Percentiles rank a stretch among this genome's conserved stretches.
These are phyloP conservation scores for Aspergillus flavus DNA, from an alignment of 2,329 filamentous ascomycete species.

Conservation along the genomic window DNA sequence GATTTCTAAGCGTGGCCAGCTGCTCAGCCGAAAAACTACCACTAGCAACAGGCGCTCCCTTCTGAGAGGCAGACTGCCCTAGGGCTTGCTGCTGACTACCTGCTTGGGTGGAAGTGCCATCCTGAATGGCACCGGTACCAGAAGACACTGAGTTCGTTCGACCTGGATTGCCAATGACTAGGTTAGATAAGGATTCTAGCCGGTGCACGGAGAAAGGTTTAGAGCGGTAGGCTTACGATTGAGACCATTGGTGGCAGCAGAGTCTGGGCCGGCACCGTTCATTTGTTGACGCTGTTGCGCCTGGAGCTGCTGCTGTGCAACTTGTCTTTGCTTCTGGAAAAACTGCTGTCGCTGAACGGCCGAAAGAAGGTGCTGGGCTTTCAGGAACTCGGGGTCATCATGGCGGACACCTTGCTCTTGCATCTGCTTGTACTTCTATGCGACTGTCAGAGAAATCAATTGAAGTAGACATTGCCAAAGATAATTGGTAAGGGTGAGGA, in stretches of 20 bases:
- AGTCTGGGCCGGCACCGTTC: slow-evolving; percentile 39
- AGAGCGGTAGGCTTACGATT: slow-evolving; percentile 38
- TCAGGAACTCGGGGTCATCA: slow-evolving; percentile 84
- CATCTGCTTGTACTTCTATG: slow-evolving; percentile 85
- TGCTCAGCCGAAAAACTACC: slow-evolving; percentile 78
- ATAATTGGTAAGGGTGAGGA: neutral
- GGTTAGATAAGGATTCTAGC: neutral
- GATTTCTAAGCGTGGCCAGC: slow-evolving; percentile 73
- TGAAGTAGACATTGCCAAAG: neutral
- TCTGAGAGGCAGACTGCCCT: slow-evolving; percentile 26
- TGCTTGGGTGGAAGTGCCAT: slow-evolving; percentile 23
- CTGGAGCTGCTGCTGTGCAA: slow-evolving; percentile 46
- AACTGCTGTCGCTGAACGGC: slow-evolving; percentile 67
- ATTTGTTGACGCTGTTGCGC: slow-evolving; percentile 47
- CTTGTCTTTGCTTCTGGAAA: slow-evolving; percentile 58
- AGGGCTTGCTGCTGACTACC: slow-evolving; percentile 24
- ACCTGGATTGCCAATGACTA: slow-evolving; percentile 24
- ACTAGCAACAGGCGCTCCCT: slow-evolving; percentile 33
- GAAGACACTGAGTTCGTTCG: slow-evolving; percentile 41
- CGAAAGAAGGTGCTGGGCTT: slow-evolving; percentile 73
- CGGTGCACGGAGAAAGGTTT: neutral
- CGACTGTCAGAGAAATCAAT: slow-evolving; percentile 37
- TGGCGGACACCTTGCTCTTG: slow-evolving; percentile 79
- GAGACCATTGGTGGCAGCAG: slow-evolving; percentile 41
- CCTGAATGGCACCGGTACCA: slow-evolving; percentile 28